Evolutionary conservation across 768 basidiomycete genomes (phyloP).

Genomic region (Mycena leptocephala): DNA sequence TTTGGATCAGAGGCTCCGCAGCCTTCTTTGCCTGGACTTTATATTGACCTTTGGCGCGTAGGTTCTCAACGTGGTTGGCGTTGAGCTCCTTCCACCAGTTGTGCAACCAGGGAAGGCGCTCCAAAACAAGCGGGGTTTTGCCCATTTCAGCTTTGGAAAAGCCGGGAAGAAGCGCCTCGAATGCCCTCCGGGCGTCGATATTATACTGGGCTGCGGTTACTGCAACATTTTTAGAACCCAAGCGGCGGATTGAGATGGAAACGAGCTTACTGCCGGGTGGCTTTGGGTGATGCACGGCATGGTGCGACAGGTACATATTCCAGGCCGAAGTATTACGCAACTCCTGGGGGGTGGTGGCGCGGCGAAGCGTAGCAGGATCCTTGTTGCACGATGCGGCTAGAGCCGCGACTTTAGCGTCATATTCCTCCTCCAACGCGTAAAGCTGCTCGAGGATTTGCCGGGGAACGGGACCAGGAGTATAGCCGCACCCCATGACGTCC

Average conservation of each 20-base stretch:
- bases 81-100: background rate
- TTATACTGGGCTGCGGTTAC: background rate
- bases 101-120: background rate
- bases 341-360: background rate
- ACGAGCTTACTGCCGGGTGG: background rate
- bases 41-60: background rate
- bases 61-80: background rate
- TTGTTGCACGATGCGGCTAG: background rate
- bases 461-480: background rate
- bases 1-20: no score
- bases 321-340: background rate
- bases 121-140: background rate
- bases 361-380: background rate
- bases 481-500: background rate
- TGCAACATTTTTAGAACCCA: background rate
- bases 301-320: background rate
- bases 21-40: no score
- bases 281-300: background rate
- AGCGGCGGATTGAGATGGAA: background rate
- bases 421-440: background rate
- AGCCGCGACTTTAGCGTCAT: background rate
- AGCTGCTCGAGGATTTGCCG: background rate
- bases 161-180: background rate
- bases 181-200: background rate
- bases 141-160: background rate